Base-by-base conservation (phyloP, 2,329 filamentous ascomycete species). In the Gyromitra esculenta region DNA sequence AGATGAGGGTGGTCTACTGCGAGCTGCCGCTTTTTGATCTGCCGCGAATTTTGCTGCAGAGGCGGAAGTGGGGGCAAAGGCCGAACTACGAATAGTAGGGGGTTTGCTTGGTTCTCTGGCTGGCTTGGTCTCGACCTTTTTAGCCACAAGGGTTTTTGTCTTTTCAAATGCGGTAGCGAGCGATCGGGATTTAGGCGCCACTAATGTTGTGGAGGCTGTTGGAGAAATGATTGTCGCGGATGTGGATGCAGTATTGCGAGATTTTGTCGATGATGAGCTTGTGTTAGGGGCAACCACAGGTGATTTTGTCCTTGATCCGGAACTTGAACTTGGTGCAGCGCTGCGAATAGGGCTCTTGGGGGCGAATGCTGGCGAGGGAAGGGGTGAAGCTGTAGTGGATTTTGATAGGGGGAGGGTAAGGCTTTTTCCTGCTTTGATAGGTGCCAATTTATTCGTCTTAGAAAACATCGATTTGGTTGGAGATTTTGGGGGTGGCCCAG, bases 21-120 rank as follows among this genome's bases (percentile, higher is more conserved):
- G 64, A 18, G 60, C 52, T 37, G 63, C 64, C 2, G 63, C 70
- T 7, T 48, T 68, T 67, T 77, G 75, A 18, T 77, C 75, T 0
- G 72, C 75, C n/a, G 71, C 62, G 43, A 72, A 63, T 39, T 79
- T 79, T 35, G 76, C 73, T 41, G 70, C 69, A 59, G 76, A 78
- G 48, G 67, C 68, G 15, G 77, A 31, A 15, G 77, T 79, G 35
- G 78, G 50, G 5, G 59, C 62, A 57, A 79, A 78, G 48, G 72
- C 77, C n/a, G 77, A 72, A 37, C 77, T 77, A 31, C 75, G 76
- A 39, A 79, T 75, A 9, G 73, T 74, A 15, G 73, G 76, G 54
- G 77, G 77, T 31, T 79, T 79, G 21, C 56, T 78, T n/a, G 72
- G 50, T 50, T 79, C 77, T 45, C 73, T 64, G 37, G 45, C 63